Evolutionary conservation across 306 rosid genomes (phyloP).

Genomic region (Quercus berberidifolia): DNA sequence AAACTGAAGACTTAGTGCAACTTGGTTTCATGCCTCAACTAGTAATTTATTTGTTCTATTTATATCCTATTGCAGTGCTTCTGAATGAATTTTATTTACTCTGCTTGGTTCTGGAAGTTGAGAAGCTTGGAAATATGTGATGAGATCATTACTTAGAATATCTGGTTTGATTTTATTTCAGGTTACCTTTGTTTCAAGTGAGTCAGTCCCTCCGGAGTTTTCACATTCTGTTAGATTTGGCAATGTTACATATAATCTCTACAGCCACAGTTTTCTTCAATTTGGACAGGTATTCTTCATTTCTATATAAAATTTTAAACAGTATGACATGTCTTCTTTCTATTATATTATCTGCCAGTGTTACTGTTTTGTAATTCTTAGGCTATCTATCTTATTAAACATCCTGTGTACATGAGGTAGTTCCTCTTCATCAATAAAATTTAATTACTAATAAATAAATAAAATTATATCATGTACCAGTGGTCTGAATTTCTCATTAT

Average conservation of each 20-base stretch:
- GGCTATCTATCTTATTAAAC: too few relatives aligned
- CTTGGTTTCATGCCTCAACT: neutral
- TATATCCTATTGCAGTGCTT: neutral
- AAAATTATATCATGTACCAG: too few relatives aligned
- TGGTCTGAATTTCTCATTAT: too few relatives aligned
- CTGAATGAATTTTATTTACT: neutral
- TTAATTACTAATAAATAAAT: too few relatives aligned
- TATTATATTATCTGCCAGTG: too few relatives aligned
- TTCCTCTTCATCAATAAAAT: too few relatives aligned
- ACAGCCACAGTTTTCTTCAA: constrained; percentile 97
- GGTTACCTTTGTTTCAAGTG: constrained; percentile 91
- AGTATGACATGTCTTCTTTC: neutral
- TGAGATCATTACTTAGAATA: constrained; percentile 4
- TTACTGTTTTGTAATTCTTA: too few relatives aligned
- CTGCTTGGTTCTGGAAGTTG: neutral
- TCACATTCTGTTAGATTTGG: constrained; percentile 58
- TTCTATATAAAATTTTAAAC: neutral
- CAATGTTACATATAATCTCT: constrained; percentile 72
- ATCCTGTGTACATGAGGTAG: too few relatives aligned
- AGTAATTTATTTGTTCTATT: neutral
- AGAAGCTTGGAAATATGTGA: constrained; percentile 1
- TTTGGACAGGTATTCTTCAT: constrained; percentile 74
- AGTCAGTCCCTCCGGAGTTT: constrained; percentile 58
- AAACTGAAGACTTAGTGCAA: neutral
- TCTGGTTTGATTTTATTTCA: constrained; percentile 34